phyloP scores from a whole-genome alignment of 2,329 filamentous ascomycete species.

The Fusarium zealandicum region DNA sequence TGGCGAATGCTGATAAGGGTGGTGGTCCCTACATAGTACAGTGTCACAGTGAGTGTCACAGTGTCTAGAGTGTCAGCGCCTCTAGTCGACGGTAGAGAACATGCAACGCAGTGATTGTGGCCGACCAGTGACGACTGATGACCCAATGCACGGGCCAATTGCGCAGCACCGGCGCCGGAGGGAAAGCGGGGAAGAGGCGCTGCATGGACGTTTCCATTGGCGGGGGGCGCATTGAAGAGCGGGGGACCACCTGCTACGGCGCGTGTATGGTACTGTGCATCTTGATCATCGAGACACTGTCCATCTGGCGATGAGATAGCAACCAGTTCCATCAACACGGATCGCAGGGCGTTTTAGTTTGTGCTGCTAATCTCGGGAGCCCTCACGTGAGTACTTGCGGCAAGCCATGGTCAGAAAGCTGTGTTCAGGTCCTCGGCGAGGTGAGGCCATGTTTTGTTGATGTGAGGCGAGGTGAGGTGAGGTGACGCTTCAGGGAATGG shows the following conservation, averaged over 20 bases:
- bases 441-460: conserved; percentile 17
- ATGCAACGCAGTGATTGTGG: conserved; percentile 37
- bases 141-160: conserved; percentile 28
- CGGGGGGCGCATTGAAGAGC: conserved; percentile 20
- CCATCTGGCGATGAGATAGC: not conserved
- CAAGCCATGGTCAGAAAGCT: not conserved
- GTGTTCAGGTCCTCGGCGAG: not conserved
- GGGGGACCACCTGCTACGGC: conserved; percentile 27
- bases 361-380: not conserved
- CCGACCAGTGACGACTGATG: conserved; percentile 31
- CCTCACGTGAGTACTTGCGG: conserved; percentile 3
- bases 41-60: too few species aligned
- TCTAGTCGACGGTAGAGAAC: conserved; percentile 4
- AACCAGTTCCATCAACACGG: not conserved
- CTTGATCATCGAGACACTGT: not conserved
- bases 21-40: conserved; percentile 4
- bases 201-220: conserved; percentile 23
- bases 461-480: conserved; percentile 26
- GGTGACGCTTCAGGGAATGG: conserved; percentile 13
- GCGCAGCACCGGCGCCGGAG: conserved; percentile 10
- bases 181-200: conserved; percentile 35
- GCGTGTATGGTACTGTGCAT: conserved; percentile 16
- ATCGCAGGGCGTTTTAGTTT: not conserved
- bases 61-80: conserved; percentile 21
- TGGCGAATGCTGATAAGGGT: conserved; percentile 38